Conservation (phyloP, 2,329 filamentous ascomycete species). For the Emmonsiellopsis sp. region DNA sequence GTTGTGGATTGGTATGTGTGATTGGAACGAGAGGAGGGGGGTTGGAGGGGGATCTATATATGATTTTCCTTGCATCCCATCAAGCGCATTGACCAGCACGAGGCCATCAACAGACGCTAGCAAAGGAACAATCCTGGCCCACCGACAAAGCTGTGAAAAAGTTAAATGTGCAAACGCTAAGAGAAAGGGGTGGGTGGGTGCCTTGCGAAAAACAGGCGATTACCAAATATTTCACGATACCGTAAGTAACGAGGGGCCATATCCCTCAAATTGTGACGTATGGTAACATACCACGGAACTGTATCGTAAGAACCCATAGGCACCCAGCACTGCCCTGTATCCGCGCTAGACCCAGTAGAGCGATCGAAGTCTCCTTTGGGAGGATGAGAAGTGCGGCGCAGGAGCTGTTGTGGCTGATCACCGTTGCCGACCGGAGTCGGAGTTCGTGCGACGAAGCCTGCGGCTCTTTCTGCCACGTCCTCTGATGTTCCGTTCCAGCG, state of each 20-base stretch:
- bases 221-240: background rate
- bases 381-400: background rate
- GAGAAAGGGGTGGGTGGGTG: background rate
- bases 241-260: background rate
- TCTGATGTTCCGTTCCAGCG: background rate
- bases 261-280: background rate
- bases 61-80: background rate
- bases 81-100: background rate
- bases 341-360: background rate
- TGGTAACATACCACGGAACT: background rate
- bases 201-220: background rate
- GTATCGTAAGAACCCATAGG: background rate
- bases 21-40: background rate
- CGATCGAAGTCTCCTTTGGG: background rate
- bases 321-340: background rate
- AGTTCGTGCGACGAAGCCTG: background rate
- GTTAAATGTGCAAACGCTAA: background rate
- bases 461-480: background rate
- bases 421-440: background rate
- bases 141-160: background rate
- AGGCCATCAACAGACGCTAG: background rate
- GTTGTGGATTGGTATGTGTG: constrained; percentile 1
- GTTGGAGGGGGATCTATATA: background rate
- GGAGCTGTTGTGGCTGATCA: background rate
- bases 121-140: background rate